Percentiles rank a stretch among this genome's conserved stretches.
Conservation (phyloP, 257 asterid species). For the Capsicum pubescens region DNA sequence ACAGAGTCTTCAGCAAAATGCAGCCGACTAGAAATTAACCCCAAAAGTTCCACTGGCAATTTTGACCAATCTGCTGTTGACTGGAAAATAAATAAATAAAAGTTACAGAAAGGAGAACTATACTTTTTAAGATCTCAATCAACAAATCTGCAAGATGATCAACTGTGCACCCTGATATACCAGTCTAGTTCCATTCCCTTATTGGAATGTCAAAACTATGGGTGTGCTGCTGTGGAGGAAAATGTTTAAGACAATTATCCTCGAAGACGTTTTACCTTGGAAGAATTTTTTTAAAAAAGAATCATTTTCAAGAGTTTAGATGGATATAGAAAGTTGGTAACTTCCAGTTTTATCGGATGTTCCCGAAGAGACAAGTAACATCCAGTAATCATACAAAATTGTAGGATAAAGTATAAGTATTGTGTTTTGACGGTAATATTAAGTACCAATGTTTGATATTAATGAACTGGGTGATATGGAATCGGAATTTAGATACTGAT, state of each 20-base stretch:
- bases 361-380: background rate
- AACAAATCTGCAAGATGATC: background rate
- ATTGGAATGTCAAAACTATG: slow-evolving; percentile 3
- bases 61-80: slow-evolving; percentile 36
- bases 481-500: background rate
- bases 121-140: background rate
- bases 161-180: background rate
- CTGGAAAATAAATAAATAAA: slow-evolving; percentile 22
- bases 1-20: slow-evolving; percentile 36
- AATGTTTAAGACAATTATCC: background rate
- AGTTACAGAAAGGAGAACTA: background rate
- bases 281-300: background rate
- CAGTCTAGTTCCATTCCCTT: background rate
- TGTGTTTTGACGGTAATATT: background rate
- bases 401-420: background rate
- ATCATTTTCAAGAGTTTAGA: background rate
- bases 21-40: slow-evolving; percentile 33
- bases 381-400: background rate
- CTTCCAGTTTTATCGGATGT: background rate
- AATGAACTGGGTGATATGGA: background rate
- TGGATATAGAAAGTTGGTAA: background rate
- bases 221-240: background rate
- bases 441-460: background rate
- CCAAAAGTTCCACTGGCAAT: slow-evolving; percentile 38
- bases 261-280: too few relatives aligned